A percentile compares a stretch with the other conserved stretches of the same genome.
These are phyloP conservation scores for Brasilioporus rufonigricans DNA, from an alignment of 768 basidiomycete species.

Conservation along the genomic window DNA sequence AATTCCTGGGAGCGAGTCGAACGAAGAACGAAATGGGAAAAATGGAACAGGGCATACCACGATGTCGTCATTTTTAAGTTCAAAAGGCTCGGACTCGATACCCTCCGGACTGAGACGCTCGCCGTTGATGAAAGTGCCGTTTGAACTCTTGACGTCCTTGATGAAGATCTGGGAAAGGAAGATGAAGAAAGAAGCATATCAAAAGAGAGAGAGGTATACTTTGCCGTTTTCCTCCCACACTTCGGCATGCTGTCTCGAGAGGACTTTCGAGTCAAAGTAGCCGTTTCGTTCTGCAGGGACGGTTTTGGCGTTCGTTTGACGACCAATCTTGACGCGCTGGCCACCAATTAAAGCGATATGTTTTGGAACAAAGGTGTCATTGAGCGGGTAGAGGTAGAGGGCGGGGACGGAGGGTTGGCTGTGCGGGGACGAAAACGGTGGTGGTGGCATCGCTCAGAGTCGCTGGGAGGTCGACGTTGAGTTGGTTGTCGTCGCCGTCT, in stretches of 20 bases:
- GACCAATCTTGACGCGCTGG: slow-evolving; percentile 84
- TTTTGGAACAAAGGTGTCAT: slow-evolving; percentile 93
- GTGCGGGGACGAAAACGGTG: slow-evolving; percentile 32
- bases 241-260: slow-evolving; percentile 94
- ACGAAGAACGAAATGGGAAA: slow-evolving; percentile 6
- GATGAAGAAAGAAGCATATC: slow-evolving; percentile 8
- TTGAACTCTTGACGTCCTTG: slow-evolving; percentile 97
- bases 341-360: slow-evolving; percentile 73
- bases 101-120: slow-evolving; percentile 89
- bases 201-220: slow-evolving; percentile 47
- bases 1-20: slow-evolving; percentile 67
- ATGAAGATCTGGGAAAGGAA: slow-evolving; percentile 74
- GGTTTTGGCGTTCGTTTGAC: slow-evolving; percentile 95
- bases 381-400: slow-evolving; percentile 84
- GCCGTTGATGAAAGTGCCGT: slow-evolving; percentile 97
- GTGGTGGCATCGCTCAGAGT: slow-evolving; percentile 32
- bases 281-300: slow-evolving; percentile 91
- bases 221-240: slow-evolving; percentile 94
- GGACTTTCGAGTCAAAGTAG: slow-evolving; percentile 94
- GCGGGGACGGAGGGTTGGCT: slow-evolving; percentile 34
- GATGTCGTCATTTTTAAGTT: slow-evolving; percentile 93
- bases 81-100: slow-evolving; percentile 87
- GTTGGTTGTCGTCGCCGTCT: slow-evolving; percentile 11
- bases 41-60: slow-evolving; percentile 60
- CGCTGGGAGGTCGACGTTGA: slow-evolving; percentile 14